Base-by-base conservation (phyloP, 2,329 filamentous ascomycete genomes). In the Fusarium fujikuroi region DNA sequence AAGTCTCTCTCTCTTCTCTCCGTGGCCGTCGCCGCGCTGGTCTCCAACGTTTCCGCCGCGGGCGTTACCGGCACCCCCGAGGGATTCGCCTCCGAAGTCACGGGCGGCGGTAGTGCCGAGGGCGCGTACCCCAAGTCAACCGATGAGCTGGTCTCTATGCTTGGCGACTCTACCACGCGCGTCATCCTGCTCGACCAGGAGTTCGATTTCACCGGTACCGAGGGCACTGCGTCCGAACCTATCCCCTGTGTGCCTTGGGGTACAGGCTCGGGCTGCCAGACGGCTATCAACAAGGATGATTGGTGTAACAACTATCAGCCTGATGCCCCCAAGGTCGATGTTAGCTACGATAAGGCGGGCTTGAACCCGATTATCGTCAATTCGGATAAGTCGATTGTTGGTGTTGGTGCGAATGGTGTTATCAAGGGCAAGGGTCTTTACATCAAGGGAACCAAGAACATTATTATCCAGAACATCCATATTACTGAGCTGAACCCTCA, bases 61-160 rank as follows among this genome's bases (percentile, higher is more conserved):
- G 78, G 79, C 30, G 62, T 81, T 28, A 70, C 75, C 14, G 82
- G 83, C 43, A 75, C 81, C 25, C 80, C 84, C 21, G 80, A 85
- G 63, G 84, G 84, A 19, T 85, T 85, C 73, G 83, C 84, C 52
- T 80, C 81, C 66, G 88, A 88, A 49, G 87, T 87, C 23, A 92
- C 90, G n/a, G 90, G 90, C 18, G 90, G 90, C 44, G 90, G 90
- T 74, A 89, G 88, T 52, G 89, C 87, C n/a, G 81, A 84, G n/a
- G 79, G 88, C 40, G 87, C 87, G 11, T 87, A 88, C 74, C 89
- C 89, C 19, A 82, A 79, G n/a, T 87, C 84, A 54, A 89, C 80
- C 49, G 84, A 81, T 37, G 84, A 92, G 85, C 86, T 92, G 56
- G 86, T 87, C 79, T 85, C 83, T 91, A 90, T 81, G 64, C 86